Percentiles rank a stretch among this genome's conserved stretches.
Evolutionary conservation across 495 filamentous ascomycete genomes (phyloP).

Genomic region (Aspergillus olivimuriae): DNA sequence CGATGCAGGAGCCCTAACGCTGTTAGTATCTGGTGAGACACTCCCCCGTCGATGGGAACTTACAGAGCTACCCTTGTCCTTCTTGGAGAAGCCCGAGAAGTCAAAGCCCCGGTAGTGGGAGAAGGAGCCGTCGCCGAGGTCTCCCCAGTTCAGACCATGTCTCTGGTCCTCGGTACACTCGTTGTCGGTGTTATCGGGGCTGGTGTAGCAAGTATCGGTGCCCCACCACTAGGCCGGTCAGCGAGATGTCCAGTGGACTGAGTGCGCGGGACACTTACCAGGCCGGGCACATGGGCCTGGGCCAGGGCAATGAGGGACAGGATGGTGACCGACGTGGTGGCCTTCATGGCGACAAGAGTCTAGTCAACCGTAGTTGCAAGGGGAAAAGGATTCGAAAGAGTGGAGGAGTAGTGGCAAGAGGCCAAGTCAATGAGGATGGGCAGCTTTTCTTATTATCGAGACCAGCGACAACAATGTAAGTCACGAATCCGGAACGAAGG

Average conservation of each 20-base stretch:
- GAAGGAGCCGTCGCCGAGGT: slow-evolving; percentile 58
- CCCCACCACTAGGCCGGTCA: slow-evolving; percentile 42
- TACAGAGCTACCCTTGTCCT: slow-evolving; percentile 46
- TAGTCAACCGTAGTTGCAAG: no score
- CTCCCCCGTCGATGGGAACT: slow-evolving; percentile 39
- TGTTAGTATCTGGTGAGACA: slow-evolving; percentile 19
- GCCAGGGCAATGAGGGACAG: slow-evolving; percentile 29
- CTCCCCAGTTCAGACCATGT: slow-evolving; percentile 64
- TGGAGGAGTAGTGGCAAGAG: no score
- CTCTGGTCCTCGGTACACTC: slow-evolving; percentile 61
- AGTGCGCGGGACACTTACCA: slow-evolving; percentile 17
- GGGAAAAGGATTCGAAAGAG: slow-evolving; percentile 9
- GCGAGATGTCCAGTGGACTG: not conserved
- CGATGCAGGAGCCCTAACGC: slow-evolving; percentile 58
- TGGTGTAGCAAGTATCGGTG: slow-evolving; percentile 53
- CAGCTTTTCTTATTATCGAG: slow-evolving; percentile 2
- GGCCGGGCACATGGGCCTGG: slow-evolving; percentile 28
- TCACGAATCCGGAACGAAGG: not conserved
- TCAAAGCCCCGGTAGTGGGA: slow-evolving; percentile 60
- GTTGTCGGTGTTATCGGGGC: slow-evolving; percentile 71
- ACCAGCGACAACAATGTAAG: slow-evolving; percentile 4
- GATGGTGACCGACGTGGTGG: slow-evolving; percentile 18
- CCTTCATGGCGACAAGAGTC: slow-evolving; percentile 23
- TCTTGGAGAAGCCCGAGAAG: slow-evolving; percentile 67
- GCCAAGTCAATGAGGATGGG: no score